Percentiles rank a stretch among this genome's conserved stretches.
phyloP scores from a whole-genome alignment of 2,329 filamentous ascomycete genomes.

The Aspergillus vadensis region DNA sequence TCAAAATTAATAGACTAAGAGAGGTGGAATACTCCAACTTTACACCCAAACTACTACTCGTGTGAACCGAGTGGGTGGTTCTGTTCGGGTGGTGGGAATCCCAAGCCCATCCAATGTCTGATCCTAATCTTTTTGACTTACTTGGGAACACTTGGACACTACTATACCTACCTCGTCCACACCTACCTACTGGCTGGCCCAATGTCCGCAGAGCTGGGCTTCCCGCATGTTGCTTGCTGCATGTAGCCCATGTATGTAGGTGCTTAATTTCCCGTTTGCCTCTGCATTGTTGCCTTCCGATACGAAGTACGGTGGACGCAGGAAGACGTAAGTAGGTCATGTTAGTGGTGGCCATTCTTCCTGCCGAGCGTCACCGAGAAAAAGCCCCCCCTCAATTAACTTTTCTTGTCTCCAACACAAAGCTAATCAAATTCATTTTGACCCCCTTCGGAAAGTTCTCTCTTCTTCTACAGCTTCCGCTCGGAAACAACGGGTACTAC shows the following conservation, averaged over 20 bases:
- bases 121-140: neutral
- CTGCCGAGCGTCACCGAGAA: neutral
- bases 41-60: neutral
- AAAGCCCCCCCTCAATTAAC: neutral
- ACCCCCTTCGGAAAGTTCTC: constrained; percentile 16
- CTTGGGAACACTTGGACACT: neutral
- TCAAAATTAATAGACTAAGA: too few species aligned
- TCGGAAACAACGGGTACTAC: constrained; percentile 12
- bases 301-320: neutral
- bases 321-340: neutral
- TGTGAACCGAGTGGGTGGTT: constrained; percentile 15
- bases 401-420: neutral
- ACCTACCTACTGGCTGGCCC: neutral
- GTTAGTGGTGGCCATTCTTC: neutral
- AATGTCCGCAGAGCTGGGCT: neutral
- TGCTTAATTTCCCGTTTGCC: neutral
- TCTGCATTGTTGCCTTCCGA: neutral
- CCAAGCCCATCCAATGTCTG: constrained; percentile 4
- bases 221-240: neutral
- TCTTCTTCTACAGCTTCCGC: constrained; percentile 14
- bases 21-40: neutral
- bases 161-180: too few species aligned
- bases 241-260: neutral
- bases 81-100: constrained; percentile 8
- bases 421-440: neutral